A percentile compares a stretch with the other conserved stretches of the same genome.
phyloP scores from a whole-genome alignment of 768 basidiomycete species.

The Gloeostereum incarnatum region DNA sequence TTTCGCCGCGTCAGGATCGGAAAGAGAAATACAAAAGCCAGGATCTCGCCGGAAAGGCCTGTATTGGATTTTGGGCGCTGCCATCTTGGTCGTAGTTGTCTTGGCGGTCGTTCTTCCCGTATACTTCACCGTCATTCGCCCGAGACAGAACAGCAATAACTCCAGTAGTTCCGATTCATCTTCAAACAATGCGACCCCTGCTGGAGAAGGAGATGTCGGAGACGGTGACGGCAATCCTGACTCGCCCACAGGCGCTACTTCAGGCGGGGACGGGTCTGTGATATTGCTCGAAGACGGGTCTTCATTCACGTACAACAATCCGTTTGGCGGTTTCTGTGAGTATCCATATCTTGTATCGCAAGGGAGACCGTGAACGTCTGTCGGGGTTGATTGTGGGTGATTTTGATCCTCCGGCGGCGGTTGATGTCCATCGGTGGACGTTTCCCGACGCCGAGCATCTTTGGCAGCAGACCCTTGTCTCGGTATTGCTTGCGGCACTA shows the following conservation, averaged over 20 bases:
- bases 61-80: too few species aligned
- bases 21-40: too few species aligned
- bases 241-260: conserved; percentile 13
- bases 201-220: conserved; percentile 1
- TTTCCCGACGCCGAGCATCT: neutral
- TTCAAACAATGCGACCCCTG: neutral
- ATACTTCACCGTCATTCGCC: conserved; percentile 34
- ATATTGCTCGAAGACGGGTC: conserved; percentile 44
- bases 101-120: conserved; percentile 36
- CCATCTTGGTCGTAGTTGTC: conserved; percentile 22
- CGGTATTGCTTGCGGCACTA: neutral
- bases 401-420: too few species aligned
- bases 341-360: conserved; percentile 3
- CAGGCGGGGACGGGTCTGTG: conserved; percentile 43
- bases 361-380: too few species aligned
- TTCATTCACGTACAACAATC: conserved; percentile 51
- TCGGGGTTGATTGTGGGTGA: too few species aligned
- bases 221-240: neutral
- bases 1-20: too few species aligned
- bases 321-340: conserved; percentile 46
- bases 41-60: too few species aligned
- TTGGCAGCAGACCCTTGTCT: neutral
- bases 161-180: conserved; percentile 4
- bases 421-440: too few species aligned
- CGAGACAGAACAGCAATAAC: conserved; percentile 12